phyloP scores from a whole-genome alignment of 2,329 filamentous ascomycete genomes.

The Stagonosporopsis vannaccii region DNA sequence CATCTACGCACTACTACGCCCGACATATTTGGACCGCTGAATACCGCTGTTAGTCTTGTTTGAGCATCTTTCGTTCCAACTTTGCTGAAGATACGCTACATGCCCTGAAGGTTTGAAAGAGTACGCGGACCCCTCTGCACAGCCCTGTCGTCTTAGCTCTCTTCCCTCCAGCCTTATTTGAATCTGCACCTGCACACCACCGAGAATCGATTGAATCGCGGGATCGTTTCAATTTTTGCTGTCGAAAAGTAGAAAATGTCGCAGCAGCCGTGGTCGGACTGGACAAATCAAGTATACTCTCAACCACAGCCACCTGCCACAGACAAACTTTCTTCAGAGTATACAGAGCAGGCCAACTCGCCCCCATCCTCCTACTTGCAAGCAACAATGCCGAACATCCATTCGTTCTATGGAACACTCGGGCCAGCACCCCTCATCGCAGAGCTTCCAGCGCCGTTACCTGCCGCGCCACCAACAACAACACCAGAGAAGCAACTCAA shows the following conservation, averaged over 20 bases:
- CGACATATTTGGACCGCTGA: background rate
- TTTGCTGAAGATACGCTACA: background rate
- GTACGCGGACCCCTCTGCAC: background rate
- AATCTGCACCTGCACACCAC: background rate
- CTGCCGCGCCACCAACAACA: slow-evolving; percentile 34
- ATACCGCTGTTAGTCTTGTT: background rate
- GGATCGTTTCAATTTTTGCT: background rate
- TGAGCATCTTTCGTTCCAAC: background rate
- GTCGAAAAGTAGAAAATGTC: background rate
- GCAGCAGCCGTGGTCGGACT: slow-evolving; percentile 14
- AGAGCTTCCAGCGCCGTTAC: slow-evolving; percentile 39
- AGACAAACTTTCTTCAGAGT: slow-evolving; percentile 20
- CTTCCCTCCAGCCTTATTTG: background rate
- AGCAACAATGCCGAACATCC: slow-evolving; percentile 19
- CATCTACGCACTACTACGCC: slow-evolving; percentile 1
- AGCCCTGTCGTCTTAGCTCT: background rate
- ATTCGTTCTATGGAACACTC: slow-evolving; percentile 30
- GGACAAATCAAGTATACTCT: slow-evolving; percentile 20
- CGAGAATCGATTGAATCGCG: background rate
- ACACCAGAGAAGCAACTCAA: slow-evolving; percentile 39
- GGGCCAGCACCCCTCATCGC: slow-evolving; percentile 27
- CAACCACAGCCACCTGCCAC: slow-evolving; percentile 11
- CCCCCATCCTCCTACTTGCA: slow-evolving; percentile 8
- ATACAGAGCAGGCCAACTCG: slow-evolving; percentile 4
- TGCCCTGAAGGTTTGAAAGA: background rate